A percentile compares a stretch with the other conserved stretches of the same genome.
phyloP scores from a whole-genome alignment of 1,284 basidiomycete species.

The Fomitiporia mediterranea region DNA sequence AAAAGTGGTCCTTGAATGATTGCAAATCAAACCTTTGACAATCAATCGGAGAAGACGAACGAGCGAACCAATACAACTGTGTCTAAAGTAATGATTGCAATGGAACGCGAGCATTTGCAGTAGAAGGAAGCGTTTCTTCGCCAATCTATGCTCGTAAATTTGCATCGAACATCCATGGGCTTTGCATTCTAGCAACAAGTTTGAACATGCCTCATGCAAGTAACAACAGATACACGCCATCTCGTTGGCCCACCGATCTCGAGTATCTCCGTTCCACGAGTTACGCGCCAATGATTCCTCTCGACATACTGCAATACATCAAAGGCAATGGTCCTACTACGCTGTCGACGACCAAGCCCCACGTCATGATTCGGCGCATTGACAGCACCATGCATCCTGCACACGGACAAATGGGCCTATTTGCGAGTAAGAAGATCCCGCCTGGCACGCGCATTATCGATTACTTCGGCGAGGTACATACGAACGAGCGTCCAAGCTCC shows the following conservation, averaged over 20 bases:
- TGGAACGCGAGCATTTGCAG: too few species aligned
- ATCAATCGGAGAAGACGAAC: too few species aligned
- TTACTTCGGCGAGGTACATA: constrained; percentile 84
- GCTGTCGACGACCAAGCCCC: neutral
- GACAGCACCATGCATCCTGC: constrained; percentile 61
- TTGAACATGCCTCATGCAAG: constrained; percentile 2
- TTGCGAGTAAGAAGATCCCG: constrained; percentile 67
- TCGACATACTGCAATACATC: constrained; percentile 11
- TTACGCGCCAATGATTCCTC: constrained; percentile 15
- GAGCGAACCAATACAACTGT: too few species aligned
- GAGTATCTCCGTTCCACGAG: constrained; percentile 8
- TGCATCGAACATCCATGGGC: neutral
- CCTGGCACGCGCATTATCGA: constrained; percentile 67
- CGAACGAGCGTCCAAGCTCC: constrained; percentile 60
- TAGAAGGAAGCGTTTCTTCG: too few species aligned
- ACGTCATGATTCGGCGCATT: constrained; percentile 43
- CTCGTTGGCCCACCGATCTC: constrained; percentile 18
- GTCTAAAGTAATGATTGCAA: too few species aligned
- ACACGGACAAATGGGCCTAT: constrained; percentile 78
- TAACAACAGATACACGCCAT: constrained; percentile 7
- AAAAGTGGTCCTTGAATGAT: too few species aligned
- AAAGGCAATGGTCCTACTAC: constrained; percentile 1
- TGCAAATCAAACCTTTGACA: too few species aligned
- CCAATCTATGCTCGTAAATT: neutral
- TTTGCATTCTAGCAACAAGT: neutral